Evolutionary conservation across 2,329 filamentous ascomycete species (phyloP).

Genomic region (Hypoxylon sp.): DNA sequence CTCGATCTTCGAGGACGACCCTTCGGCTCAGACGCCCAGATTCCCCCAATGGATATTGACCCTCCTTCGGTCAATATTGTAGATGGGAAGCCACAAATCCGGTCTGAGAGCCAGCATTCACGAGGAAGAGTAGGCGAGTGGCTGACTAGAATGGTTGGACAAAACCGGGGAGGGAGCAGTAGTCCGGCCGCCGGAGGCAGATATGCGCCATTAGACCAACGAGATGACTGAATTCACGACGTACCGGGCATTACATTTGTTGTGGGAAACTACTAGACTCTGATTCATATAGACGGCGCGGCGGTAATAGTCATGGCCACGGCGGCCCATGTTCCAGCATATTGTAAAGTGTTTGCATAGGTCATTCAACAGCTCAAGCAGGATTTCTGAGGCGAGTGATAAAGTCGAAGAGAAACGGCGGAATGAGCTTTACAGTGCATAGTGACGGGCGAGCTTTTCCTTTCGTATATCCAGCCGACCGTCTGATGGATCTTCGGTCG

Average conservation of each 20-base stretch:
- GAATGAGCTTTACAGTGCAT: slow-evolving; percentile 33
- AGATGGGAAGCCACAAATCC: slow-evolving; percentile 58
- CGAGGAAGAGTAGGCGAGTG: slow-evolving; percentile 63
- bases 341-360: slow-evolving; percentile 39
- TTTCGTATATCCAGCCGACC: slow-evolving; percentile 16
- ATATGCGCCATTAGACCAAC: slow-evolving; percentile 59
- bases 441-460: slow-evolving; percentile 20
- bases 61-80: slow-evolving; percentile 74
- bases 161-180: slow-evolving; percentile 53
- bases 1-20: slow-evolving; percentile 74
- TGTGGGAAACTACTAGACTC: slow-evolving; percentile 41
- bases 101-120: slow-evolving; percentile 52
- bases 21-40: slow-evolving; percentile 72
- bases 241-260: slow-evolving; percentile 39
- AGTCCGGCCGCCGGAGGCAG: slow-evolving; percentile 53
- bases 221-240: slow-evolving; percentile 54
- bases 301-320: slow-evolving; percentile 37
- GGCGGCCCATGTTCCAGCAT: slow-evolving; percentile 37
- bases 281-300: slow-evolving; percentile 49
- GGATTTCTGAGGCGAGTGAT: slow-evolving; percentile 20
- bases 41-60: slow-evolving; percentile 86
- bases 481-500: slow-evolving; percentile 15
- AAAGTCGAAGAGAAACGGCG: slow-evolving; percentile 24
- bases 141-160: slow-evolving; percentile 59
- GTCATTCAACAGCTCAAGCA: slow-evolving; percentile 22